phyloP scores from a whole-genome alignment of 2,329 filamentous ascomycete species.

The Diaporthe ampelina region DNA sequence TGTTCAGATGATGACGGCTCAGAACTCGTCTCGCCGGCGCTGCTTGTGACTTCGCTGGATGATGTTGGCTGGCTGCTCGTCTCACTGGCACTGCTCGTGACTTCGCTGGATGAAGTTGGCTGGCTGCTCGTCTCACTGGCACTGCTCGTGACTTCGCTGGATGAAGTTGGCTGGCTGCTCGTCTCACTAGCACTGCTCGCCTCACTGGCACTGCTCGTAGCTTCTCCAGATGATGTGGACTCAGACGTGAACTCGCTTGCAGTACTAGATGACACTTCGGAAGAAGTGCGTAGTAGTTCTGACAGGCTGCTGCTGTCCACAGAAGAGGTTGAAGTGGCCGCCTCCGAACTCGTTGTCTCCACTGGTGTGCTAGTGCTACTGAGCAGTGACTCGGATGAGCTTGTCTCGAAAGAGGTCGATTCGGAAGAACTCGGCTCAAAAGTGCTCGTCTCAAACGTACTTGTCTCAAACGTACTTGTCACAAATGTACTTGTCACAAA shows the following conservation, averaged over 20 bases:
- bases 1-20: neutral
- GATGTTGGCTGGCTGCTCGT: conserved; percentile 2
- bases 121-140: neutral
- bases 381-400: neutral
- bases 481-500: neutral
- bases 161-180: neutral
- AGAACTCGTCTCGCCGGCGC: neutral
- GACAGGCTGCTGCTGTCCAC: neutral
- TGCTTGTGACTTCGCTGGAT: neutral
- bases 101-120: neutral
- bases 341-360: neutral
- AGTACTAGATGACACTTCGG: neutral
- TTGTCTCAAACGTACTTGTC: neutral
- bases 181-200: neutral
- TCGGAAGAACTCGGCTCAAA: neutral
- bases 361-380: neutral
- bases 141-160: neutral
- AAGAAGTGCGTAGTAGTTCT: neutral
- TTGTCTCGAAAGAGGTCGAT: neutral
- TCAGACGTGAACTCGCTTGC: neutral
- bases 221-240: neutral
- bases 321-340: neutral
- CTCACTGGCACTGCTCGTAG: neutral
- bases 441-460: neutral
- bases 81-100: neutral